A percentile compares a stretch with the other conserved stretches of the same genome.
Conservation (phyloP, 768 basidiomycete species). For the Boletellus ananiceps region DNA sequence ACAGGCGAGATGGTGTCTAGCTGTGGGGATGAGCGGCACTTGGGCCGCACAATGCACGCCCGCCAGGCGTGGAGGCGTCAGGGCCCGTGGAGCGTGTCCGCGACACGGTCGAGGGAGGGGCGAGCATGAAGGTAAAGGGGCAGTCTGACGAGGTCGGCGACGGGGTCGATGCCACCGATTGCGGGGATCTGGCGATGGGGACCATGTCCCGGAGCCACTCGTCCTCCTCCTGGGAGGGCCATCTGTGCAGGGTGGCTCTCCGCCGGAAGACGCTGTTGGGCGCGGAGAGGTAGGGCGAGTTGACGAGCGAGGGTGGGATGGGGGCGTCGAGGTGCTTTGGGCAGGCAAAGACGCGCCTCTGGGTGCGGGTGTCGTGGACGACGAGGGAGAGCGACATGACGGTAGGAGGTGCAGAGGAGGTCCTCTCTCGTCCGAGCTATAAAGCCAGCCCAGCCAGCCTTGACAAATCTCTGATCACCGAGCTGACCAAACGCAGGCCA, state of each 20-base stretch:
- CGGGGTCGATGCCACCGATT: conserved; percentile 14
- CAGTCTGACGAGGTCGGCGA: conserved; percentile 23
- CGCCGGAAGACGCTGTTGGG: conserved; percentile 47
- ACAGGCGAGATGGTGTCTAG: conserved; percentile 10
- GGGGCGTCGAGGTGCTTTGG: conserved; percentile 36
- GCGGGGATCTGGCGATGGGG: conserved; percentile 28
- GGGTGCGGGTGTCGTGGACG: conserved; percentile 11
- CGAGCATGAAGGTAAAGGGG: conserved; percentile 6
- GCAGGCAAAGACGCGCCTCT: conserved; percentile 17
- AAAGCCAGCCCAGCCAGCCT: conserved; percentile 12
- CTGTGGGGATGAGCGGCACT: conserved; percentile 13
- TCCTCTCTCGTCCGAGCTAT: conserved; percentile 7
- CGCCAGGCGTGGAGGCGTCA: conserved; percentile 14
- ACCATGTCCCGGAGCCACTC: conserved; percentile 64
- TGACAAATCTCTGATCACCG: conserved; percentile 24
- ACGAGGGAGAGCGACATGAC: conserved; percentile 15
- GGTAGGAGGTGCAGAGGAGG: conserved; percentile 10
- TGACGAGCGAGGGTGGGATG: conserved; percentile 53
- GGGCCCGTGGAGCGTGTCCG: conserved; percentile 22
- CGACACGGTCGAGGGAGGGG: conserved; percentile 19
- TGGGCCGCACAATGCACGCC: conserved; percentile 8
- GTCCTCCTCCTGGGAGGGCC: conserved; percentile 50
- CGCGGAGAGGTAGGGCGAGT: conserved; percentile 52
- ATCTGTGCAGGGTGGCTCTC: conserved; percentile 28
- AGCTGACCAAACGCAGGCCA: conserved; percentile 25